phyloP scores from a whole-genome alignment of 2,329 filamentous ascomycete species.

The Niveomyces coronatus region DNA sequence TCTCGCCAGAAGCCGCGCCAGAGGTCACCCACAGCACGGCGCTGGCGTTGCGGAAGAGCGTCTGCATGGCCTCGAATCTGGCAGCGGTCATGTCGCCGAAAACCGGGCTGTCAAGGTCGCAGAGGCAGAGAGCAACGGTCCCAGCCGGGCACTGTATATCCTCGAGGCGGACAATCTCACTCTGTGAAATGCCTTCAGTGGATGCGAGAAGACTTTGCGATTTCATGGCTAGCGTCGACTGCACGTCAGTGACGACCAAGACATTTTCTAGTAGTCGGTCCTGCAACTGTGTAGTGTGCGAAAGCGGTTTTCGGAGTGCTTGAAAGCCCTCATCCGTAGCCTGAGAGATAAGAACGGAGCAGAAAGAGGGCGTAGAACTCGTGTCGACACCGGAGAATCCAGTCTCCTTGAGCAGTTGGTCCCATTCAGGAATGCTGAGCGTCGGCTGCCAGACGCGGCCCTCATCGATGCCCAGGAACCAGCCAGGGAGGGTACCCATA shows the following conservation, averaged over 20 bases:
- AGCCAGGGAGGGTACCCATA: constrained; percentile 19
- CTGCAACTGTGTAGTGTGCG: background rate
- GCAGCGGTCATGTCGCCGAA: background rate
- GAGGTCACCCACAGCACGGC: background rate
- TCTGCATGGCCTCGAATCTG: background rate
- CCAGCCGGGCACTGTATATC: background rate
- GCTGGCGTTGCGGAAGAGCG: background rate
- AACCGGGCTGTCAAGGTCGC: background rate
- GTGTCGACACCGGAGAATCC: constrained; percentile 11
- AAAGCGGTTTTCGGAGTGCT: background rate
- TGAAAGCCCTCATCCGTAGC: background rate
- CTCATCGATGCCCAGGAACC: constrained; percentile 19
- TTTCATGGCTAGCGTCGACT: background rate
- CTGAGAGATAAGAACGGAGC: constrained; percentile 3
- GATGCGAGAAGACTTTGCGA: background rate
- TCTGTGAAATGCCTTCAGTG: background rate
- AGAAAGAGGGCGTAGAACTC: background rate
- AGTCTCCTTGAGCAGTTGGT: background rate
- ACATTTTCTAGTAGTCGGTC: background rate
- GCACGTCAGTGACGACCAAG: background rate
- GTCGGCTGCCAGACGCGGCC: constrained; percentile 11
- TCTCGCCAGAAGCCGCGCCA: background rate
- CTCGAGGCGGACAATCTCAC: background rate
- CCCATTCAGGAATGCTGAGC: background rate
- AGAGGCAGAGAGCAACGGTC: background rate